These are phyloP conservation scores for Linderniella brevidens DNA, from an alignment of 257 asterid genomes.

Conservation along the genomic window DNA sequence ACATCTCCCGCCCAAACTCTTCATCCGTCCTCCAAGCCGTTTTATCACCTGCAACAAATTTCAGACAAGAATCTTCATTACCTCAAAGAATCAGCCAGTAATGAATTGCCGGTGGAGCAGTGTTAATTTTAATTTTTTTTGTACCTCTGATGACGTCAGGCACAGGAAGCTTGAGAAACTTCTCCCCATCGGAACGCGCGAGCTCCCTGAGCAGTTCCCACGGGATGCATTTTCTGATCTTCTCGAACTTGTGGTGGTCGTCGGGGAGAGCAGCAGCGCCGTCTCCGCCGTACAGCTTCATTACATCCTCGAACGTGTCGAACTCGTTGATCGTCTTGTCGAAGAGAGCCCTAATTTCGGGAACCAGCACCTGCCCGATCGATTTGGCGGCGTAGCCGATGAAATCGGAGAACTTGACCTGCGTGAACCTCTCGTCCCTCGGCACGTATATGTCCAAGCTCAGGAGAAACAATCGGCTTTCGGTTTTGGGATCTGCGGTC, in stretches of 20 bases:
- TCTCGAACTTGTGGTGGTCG: slow-evolving; percentile 16
- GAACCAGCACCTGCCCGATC: slow-evolving; percentile 48
- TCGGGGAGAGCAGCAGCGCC: slow-evolving; percentile 42
- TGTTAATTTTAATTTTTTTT: neutral
- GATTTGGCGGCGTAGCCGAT: slow-evolving; percentile 65
- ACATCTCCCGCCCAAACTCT: slow-evolving; percentile 89
- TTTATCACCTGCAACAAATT: slow-evolving; percentile 35
- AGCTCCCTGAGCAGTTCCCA: slow-evolving; percentile 61
- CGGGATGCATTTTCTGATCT: slow-evolving; percentile 38
- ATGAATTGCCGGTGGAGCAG: neutral
- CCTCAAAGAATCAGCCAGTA: too few species aligned
- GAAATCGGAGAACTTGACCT: slow-evolving; percentile 73
- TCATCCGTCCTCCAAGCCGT: slow-evolving; percentile 94
- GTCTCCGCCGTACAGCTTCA: slow-evolving; percentile 48
- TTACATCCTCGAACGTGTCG: slow-evolving; percentile 57
- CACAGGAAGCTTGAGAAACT: slow-evolving; percentile 44
- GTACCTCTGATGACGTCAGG: slow-evolving; percentile 76
- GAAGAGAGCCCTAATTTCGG: slow-evolving; percentile 44
- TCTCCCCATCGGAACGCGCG: slow-evolving; percentile 50
- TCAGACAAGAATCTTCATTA: too few species aligned
- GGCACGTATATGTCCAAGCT: slow-evolving; percentile 61
- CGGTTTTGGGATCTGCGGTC: slow-evolving; percentile 51
- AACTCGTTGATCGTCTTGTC: slow-evolving; percentile 82
- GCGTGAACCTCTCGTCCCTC: slow-evolving; percentile 58
- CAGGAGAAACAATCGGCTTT: slow-evolving; percentile 43